These are phyloP conservation scores for Acer campestre DNA, from an alignment of 345 rosid genomes.

Conservation along the genomic window DNA sequence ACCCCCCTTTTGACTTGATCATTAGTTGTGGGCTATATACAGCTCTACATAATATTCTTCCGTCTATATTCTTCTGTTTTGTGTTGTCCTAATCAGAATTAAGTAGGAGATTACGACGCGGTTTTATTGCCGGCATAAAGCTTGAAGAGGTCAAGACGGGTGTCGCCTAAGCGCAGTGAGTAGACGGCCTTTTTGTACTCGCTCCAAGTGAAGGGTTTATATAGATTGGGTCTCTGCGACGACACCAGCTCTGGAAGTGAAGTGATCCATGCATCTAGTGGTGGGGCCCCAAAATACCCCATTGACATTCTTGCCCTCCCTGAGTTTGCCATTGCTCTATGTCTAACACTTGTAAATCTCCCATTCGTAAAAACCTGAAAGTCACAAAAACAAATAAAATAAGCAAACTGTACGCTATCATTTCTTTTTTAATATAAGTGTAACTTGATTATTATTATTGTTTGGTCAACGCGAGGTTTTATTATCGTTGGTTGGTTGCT, in stretches of 20 bases:
- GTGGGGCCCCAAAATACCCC: conserved; percentile 90
- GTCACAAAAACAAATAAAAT: no score
- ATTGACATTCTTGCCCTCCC: conserved; percentile 70
- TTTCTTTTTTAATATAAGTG: no score
- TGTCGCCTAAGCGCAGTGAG: conserved; percentile 63
- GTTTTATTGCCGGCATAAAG: conserved; percentile 15
- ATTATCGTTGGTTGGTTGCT: conserved; percentile 3
- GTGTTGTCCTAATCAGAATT: neutral
- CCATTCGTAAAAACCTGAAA: conserved; percentile 84
- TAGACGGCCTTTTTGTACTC: conserved; percentile 79
- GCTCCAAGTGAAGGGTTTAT: conserved; percentile 77
- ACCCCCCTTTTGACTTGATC: neutral
- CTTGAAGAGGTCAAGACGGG: conserved; percentile 70
- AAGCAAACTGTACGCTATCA: neutral
- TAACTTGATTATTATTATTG: neutral
- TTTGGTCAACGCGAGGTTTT: neutral
- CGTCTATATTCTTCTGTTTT: neutral
- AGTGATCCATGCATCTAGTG: conserved; percentile 52
- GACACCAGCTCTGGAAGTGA: conserved; percentile 65
- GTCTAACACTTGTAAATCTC: conserved; percentile 80
- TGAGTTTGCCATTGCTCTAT: conserved; percentile 66
- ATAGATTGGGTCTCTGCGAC: conserved; percentile 45
- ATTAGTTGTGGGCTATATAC: neutral
- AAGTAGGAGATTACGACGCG: neutral
- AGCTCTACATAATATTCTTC: neutral